These are phyloP conservation scores for Iris pallida DNA, from an alignment of 116 monocot genomes.

Conservation along the genomic window DNA sequence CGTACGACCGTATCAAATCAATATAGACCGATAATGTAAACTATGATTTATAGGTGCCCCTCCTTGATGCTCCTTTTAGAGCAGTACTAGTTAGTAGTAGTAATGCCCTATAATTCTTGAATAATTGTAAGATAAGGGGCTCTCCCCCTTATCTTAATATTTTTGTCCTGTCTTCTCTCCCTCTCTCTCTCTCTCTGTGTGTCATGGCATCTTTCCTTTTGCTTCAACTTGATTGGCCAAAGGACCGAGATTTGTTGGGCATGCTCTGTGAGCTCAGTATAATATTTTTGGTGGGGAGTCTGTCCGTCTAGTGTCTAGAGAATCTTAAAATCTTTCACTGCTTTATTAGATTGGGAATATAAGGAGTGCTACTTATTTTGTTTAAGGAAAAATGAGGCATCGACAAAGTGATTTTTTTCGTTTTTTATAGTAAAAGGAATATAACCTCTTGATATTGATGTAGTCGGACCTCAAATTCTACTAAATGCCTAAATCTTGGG, in stretches of 20 bases:
- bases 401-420: too few relatives aligned
- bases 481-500: too few relatives aligned
- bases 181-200: too few relatives aligned
- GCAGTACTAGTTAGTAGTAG: too few relatives aligned
- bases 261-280: conserved; percentile 18
- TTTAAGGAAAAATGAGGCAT: conserved; percentile 2
- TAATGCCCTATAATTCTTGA: conserved; percentile 5
- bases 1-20: too few relatives aligned
- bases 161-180: too few relatives aligned
- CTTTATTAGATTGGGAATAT: conserved; percentile 23
- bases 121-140: conserved; percentile 9
- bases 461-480: too few relatives aligned
- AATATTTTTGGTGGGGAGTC: conserved; percentile 5
- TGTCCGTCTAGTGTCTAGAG: conserved; percentile 22
- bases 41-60: too few relatives aligned
- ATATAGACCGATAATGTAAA: too few relatives aligned
- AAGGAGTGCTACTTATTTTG: conserved; percentile 13
- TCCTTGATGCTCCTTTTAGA: too few relatives aligned
- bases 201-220: conserved; percentile 17
- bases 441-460: too few relatives aligned
- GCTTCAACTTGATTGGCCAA: conserved; percentile 15
- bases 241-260: conserved; percentile 42
- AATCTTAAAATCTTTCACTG: conserved; percentile 33
- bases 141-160: conserved; percentile 19
- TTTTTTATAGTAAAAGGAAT: too few relatives aligned